Evolutionary conservation across 176 grass and related monocot genomes (phyloP), one percentile per base, ranked within the genome.

Genomic region (Aegilops umbellulata): DNA sequence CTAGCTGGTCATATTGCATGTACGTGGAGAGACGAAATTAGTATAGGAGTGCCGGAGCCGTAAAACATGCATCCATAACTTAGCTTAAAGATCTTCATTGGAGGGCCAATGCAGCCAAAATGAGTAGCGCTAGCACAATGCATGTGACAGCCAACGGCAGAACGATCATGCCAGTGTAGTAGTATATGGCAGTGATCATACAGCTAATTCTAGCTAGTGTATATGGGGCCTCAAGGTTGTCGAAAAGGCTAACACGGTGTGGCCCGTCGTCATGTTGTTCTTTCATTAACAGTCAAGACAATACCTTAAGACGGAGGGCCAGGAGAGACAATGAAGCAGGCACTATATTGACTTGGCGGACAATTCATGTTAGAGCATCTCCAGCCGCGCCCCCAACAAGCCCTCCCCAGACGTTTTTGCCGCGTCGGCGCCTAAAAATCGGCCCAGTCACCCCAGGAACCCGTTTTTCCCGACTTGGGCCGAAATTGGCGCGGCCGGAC

Each of bases 201-300:
- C 19, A 20, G 19, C 53, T 57, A 8, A 57, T 57, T 20, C 51
- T 57, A 57, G 51, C 17, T 57, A 8, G 51, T 57, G 51, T 20
- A 6, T 8, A 30, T 79, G 87, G 87, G 82, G 13, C 42, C 87
- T 74, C 13, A 12, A 15, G 69, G 87, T 80, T 25, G 55, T 80
- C 12, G 0, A 38, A 89, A 71, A 24, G 41, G 57, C 74, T 51
- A 65, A 2, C 65, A 64, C 1, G 0, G 4, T 66, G 60, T 65
- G 41, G 77, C 15, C 11, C 47, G 16, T 17, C 34, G 15, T 67
- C 44, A 44, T 63, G 7, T 29, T 47, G 22, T 10, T 20, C 7
- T 6, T 2, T 47, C 23, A 46, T 22, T 31, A 30, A 44, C 38
- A 31, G 7, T n/a, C 11, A 26, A 41, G 47, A 51, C 47, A 51